Conservation (phyloP, 371 early-diverging fungal genomes). For the Syncephalastrum racemosum region DNA sequence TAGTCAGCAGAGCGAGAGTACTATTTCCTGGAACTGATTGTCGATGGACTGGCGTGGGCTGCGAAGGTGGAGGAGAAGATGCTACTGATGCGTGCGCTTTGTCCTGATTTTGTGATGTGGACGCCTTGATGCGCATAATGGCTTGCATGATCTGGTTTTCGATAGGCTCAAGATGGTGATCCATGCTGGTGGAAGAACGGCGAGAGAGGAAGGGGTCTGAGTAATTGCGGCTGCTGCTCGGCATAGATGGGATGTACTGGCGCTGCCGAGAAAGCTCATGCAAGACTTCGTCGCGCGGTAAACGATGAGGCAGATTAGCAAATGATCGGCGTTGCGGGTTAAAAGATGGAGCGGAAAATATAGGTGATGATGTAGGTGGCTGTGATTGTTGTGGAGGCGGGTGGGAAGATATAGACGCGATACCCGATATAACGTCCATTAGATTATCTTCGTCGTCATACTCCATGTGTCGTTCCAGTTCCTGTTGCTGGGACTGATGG, state of each 20-base stretch:
- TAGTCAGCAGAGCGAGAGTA: too few relatives aligned
- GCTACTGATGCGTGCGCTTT: too few relatives aligned
- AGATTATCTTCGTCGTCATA: neutral
- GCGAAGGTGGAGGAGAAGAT: too few relatives aligned
- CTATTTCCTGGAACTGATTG: too few relatives aligned
- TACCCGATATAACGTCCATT: too few relatives aligned
- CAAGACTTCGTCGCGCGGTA: constrained; percentile 9
- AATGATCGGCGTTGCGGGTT: neutral
- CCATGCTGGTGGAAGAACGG: constrained; percentile 1
- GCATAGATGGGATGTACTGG: neutral
- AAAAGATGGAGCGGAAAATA: neutral
- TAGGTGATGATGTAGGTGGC: neutral
- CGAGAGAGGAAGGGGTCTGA: neutral
- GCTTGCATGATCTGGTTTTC: constrained; percentile 15
- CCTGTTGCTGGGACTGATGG: neutral
- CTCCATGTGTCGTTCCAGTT: neutral
- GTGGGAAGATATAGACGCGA: neutral
- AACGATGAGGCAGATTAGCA: constrained; percentile 1
- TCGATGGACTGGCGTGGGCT: too few relatives aligned
- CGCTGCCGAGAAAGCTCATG: neutral
- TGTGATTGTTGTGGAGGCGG: constrained; percentile 1
- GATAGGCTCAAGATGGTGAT: constrained; percentile 6
- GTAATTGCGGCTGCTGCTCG: neutral
- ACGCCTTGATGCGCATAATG: constrained; percentile 8
- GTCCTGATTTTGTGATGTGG: neutral